Percentiles rank a stretch among this genome's conserved stretches.
These are phyloP conservation scores for Deakozyma indianensis DNA, from an alignment of 805 yeast genomes.

Conservation along the genomic window DNA sequence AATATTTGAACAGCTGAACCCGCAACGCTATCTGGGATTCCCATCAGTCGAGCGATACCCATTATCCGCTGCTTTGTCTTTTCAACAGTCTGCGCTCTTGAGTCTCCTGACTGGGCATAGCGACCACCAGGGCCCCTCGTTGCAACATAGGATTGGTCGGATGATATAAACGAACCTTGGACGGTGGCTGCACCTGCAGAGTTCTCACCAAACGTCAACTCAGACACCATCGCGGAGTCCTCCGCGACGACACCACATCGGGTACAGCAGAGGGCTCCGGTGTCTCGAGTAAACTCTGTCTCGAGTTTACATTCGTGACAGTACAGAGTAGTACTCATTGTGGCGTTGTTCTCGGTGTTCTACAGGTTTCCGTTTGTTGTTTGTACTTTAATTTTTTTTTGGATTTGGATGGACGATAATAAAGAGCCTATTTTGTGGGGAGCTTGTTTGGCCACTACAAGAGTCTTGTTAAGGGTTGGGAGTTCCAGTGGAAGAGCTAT, in stretches of 20 bases:
- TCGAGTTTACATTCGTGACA: background rate
- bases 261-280: constrained; percentile 56
- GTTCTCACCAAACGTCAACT: constrained; percentile 86
- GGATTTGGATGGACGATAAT: too few species aligned
- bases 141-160: constrained; percentile 62
- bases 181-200: constrained; percentile 91
- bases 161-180: constrained; percentile 85
- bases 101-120: constrained; percentile 33
- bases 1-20: constrained; percentile 87
- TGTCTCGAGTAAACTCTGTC: constrained; percentile 9
- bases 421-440: too few species aligned
- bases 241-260: constrained; percentile 79
- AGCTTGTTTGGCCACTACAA: too few species aligned
- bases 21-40: constrained; percentile 70
- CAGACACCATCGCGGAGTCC: constrained; percentile 90
- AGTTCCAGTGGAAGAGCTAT: too few species aligned
- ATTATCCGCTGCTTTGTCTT: constrained; percentile 71
- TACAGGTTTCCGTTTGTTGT: too few species aligned
- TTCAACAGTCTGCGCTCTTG: constrained; percentile 76
- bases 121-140: constrained; percentile 42
- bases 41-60: constrained; percentile 64
- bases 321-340: background rate
- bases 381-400: too few species aligned
- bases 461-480: too few species aligned
- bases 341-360: too few species aligned